Conservation (phyloP, 495 filamentous ascomycete species). For the Astrothelium macrocarpum region DNA sequence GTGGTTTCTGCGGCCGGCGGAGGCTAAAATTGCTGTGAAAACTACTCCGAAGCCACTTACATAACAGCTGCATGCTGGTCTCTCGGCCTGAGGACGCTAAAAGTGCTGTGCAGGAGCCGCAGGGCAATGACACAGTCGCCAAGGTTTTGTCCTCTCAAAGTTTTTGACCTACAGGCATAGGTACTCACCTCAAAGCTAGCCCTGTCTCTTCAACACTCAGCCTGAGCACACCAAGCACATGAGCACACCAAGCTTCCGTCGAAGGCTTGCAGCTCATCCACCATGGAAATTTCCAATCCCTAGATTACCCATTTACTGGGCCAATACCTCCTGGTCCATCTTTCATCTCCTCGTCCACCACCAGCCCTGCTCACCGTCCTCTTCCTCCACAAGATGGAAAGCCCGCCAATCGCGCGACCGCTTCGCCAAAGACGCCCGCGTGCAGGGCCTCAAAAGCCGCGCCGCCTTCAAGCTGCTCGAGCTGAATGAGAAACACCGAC, state of each 20-base stretch:
- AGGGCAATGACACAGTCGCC: too few species aligned
- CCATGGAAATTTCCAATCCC: not conserved
- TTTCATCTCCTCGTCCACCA: not conserved
- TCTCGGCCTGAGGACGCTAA: too few species aligned
- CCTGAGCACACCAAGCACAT: not conserved
- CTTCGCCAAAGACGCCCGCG: conserved; percentile 60
- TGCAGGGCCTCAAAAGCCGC: conserved; percentile 71
- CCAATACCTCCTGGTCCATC: not conserved
- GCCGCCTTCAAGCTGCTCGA: conserved; percentile 89
- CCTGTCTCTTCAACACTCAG: too few species aligned
- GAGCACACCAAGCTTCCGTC: not conserved
- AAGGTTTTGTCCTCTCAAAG: too few species aligned
- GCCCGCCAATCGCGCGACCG: conserved; percentile 61
- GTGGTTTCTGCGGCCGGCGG: too few species aligned
- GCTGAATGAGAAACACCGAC: conserved; percentile 68
- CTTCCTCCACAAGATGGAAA: conserved; percentile 76
- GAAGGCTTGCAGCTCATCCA: not conserved
- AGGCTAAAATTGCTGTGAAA: too few species aligned
- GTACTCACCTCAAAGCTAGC: too few species aligned
- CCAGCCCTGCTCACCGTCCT: conserved; percentile 30
- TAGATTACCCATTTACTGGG: not conserved
- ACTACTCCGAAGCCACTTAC: too few species aligned
- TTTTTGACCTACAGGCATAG: too few species aligned
- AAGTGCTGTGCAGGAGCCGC: too few species aligned
- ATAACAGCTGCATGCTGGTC: too few species aligned